Percentiles rank a stretch among this genome's conserved stretches.
Conservation (phyloP, 495 filamentous ascomycete species). For the Pseudevernia furfuracea region DNA sequence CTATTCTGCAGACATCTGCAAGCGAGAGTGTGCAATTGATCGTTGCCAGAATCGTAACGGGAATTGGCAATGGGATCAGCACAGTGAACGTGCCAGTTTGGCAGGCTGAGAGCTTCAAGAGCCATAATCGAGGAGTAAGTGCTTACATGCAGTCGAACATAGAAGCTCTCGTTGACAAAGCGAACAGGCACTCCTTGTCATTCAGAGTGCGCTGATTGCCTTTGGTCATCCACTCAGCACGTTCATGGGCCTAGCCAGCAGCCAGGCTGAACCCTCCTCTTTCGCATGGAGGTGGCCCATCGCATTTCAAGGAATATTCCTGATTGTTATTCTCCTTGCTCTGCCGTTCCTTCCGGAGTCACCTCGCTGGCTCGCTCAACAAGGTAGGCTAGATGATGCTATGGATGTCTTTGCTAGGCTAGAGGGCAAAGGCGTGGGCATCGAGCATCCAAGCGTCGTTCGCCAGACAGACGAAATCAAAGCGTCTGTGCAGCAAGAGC, state of each 20-base stretch:
- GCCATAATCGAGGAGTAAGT: conserved; percentile 26
- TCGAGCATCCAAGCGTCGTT: conserved; percentile 38
- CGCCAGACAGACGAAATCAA: conserved; percentile 23
- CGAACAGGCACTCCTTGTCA: conserved; percentile 22
- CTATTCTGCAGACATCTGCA: conserved; percentile 30
- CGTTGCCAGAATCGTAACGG: conserved; percentile 38
- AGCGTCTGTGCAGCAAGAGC: conserved; percentile 20
- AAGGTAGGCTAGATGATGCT: conserved; percentile 44
- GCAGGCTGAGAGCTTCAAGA: conserved; percentile 26
- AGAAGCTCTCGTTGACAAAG: background rate
- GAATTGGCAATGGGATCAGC: conserved; percentile 27
- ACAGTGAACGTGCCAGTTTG: conserved; percentile 26
- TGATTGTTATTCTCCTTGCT: conserved; percentile 39
- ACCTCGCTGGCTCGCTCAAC: conserved; percentile 43
- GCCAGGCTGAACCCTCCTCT: conserved; percentile 23
- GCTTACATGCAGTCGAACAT: background rate
- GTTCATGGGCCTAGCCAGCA: conserved; percentile 26
- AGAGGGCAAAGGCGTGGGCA: conserved; percentile 47
- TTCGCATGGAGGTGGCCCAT: conserved; percentile 27
- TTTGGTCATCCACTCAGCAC: conserved; percentile 25
- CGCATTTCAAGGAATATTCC: conserved; percentile 26
- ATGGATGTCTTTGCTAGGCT: conserved; percentile 50
- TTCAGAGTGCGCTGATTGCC: conserved; percentile 25
- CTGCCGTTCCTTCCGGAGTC: conserved; percentile 53
- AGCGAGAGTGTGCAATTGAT: conserved; percentile 36